Base-by-base conservation (phyloP, 2,329 filamentous ascomycete genomes). In the Thelonectria olida region DNA sequence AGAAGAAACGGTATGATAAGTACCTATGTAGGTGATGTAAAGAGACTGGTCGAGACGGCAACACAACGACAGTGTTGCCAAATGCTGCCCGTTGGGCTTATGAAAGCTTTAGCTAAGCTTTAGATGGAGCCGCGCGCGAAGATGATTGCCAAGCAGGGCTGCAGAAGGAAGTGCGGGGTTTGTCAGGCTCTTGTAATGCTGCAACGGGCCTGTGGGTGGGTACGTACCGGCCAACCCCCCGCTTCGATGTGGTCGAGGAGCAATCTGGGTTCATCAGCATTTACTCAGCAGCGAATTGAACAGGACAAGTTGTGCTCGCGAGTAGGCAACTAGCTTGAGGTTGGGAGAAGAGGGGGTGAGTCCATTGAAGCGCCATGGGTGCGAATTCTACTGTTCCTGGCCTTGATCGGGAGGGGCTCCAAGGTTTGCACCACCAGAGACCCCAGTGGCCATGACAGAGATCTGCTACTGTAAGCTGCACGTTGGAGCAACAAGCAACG, bases 151-250 rank as follows among this genome's bases (percentile, higher is more conserved):
- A 60, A 34, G 31, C 31, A 34, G 5, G 23, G 42, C 27, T 9
- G 47, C 28, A 56, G 34, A 4, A 20, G 31, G 19, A 19, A 48
- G 38, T 51, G 45, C 31, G 47, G 45, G 58, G 65, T 74, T 74
- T 74, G 72, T 74, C 72, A 74, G 71, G 67, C 63, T 74, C 61
- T 58, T 69, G 71, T 74, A 72, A 74, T 74, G 57, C n/a, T n/a
- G 58, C 39, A 48, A 5, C n/a, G n/a, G n/a, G n/a, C n/a, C n/a
- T n/a, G n/a, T n/a, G n/a, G n/a, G n/a, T n/a, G 9, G 39, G 39
- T 38, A 38, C 38, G 13, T 19, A 34, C 38, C 28, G 22, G n/a
- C n/a, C 36, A 28, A 34, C 50, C 50, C 50, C 50, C 36, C 50
- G n/a, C n/a, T n/a, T 41, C 50, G 22, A 31, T 31, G 22, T 52